phyloP scores from a whole-genome alignment of 2,329 filamentous ascomycete genomes.

The Fusarium illudens region DNA sequence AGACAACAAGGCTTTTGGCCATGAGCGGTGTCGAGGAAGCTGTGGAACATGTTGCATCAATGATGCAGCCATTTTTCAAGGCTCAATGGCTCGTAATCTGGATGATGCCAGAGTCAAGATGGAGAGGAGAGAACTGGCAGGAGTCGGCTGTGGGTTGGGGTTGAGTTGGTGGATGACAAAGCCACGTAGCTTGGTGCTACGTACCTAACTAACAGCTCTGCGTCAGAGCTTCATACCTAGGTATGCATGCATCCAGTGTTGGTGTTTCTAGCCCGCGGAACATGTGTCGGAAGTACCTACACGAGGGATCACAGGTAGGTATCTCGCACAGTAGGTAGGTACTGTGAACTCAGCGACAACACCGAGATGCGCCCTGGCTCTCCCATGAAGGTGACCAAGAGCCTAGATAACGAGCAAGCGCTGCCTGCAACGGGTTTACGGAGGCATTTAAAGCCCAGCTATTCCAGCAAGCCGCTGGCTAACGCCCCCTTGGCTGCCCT shows the following conservation, averaged over 20 bases:
- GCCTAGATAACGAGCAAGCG: slow-evolving; percentile 6
- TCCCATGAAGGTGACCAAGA: slow-evolving; percentile 5
- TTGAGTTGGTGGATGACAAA: slow-evolving; percentile 35
- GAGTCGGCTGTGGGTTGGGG: slow-evolving; percentile 5
- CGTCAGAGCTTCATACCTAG: slow-evolving; percentile 37
- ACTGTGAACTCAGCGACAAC: slow-evolving; percentile 4
- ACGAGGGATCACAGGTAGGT: neutral
- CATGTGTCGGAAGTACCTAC: too few relatives aligned
- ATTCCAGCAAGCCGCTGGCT: slow-evolving; percentile 6
- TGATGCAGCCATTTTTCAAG: neutral
- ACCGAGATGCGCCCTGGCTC: slow-evolving; percentile 6
- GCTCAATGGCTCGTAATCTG: neutral
- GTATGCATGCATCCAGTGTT: too few relatives aligned
- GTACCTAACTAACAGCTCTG: slow-evolving; percentile 28
- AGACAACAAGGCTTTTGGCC: neutral
- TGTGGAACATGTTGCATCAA: neutral
- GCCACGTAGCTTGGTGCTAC: slow-evolving; percentile 24
- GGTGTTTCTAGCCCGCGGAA: slow-evolving; percentile 5
- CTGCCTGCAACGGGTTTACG: slow-evolving; percentile 4
- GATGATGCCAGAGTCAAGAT: slow-evolving; percentile 10
- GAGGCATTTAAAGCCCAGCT: slow-evolving; percentile 3
- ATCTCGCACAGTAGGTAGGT: slow-evolving; percentile 12
- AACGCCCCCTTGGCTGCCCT: neutral
- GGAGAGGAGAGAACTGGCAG: neutral
- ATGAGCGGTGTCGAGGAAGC: neutral